Conservation (phyloP, 129 eudicot genomes). For the Lactuca sativa region DNA sequence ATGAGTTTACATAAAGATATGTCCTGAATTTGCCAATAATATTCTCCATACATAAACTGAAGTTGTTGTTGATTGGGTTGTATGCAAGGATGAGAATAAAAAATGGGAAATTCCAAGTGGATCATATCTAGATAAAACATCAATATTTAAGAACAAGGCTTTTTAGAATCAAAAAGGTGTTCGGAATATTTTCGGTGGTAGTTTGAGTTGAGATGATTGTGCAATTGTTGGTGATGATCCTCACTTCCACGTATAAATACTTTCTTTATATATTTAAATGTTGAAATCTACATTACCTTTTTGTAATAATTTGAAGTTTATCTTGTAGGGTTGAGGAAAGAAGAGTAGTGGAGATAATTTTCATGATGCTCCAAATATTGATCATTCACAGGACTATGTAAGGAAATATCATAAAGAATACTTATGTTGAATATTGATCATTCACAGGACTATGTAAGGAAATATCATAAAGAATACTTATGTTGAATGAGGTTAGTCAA, state of each 20-base stretch:
- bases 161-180: constrained; percentile 75
- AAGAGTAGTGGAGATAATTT: constrained; percentile 96
- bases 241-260: constrained; percentile 65
- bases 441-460: constrained; percentile 91
- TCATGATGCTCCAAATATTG: constrained; percentile 98
- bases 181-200: constrained; percentile 87
- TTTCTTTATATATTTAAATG: not conserved
- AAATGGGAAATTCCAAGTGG: constrained; percentile 80
- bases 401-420: constrained; percentile 75
- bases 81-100: constrained; percentile 59
- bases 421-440: constrained; percentile 97
- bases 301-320: not conserved
- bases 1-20: constrained; percentile 59
- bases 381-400: constrained; percentile 93
- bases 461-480: constrained; percentile 80
- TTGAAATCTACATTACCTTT: too few relatives aligned
- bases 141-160: constrained; percentile 69
- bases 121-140: constrained; percentile 69
- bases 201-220: constrained; percentile 92
- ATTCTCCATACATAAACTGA: constrained; percentile 70
- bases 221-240: constrained; percentile 96
- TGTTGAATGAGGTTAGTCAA: constrained; percentile 82
- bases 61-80: constrained; percentile 91
- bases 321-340: constrained; percentile 85
- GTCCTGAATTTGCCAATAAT: constrained; percentile 48